Evolutionary conservation across 768 basidiomycete genomes (phyloP), one percentile per base, ranked within the genome.

Genomic region (Mycena sanguinolenta): DNA sequence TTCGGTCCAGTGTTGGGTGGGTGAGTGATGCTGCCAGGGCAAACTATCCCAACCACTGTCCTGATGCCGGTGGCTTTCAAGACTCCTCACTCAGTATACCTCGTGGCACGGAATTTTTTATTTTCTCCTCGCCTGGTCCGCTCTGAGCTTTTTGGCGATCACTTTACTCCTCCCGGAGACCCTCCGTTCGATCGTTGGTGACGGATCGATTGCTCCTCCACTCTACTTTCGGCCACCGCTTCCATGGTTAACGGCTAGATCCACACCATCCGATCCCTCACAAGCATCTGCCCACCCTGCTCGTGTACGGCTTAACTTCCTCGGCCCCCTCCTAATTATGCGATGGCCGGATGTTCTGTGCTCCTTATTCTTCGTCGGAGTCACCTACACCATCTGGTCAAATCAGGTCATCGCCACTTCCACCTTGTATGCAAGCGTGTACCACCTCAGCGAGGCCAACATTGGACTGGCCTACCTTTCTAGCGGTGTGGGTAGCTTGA

Each of bases 361-460:
- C 28, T 52, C 50, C 50, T 52, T 52, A 52, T 52, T 52, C 50
- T 52, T 52, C 50, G 25, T 52, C 27, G 50, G 50, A 52, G 28
- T 52, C 50, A 52, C 23, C 50, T 52, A 52, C 50, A 52, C 50
- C 50, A 52, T 52, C 50, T 52, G 50, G 50, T 52, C 50, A 52
- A 52, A 52, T 52, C 50, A 52, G 50, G 28, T 52, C 50, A 52
- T 52, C 50, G 50, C 50, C 50, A 52, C 50, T 23, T 52, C 50
- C 50, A 52, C 50, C 28, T 52, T 52, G 50, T 52, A 52, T 52
- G 25, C 50, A 52, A 52, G 50, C 50, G 50, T 52, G 50, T 52
- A 52, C 50, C 50, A 52, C 50, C 50, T 52, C 10, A 52, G 50
- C 50, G 50, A 52, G 50, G 50, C 50, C 50, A 27, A 52, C 10